Percentiles rank a stretch among this genome's conserved stretches.
Evolutionary conservation across 2,329 filamentous ascomycete genomes (phyloP).

Genomic region (Trichophyton simii): DNA sequence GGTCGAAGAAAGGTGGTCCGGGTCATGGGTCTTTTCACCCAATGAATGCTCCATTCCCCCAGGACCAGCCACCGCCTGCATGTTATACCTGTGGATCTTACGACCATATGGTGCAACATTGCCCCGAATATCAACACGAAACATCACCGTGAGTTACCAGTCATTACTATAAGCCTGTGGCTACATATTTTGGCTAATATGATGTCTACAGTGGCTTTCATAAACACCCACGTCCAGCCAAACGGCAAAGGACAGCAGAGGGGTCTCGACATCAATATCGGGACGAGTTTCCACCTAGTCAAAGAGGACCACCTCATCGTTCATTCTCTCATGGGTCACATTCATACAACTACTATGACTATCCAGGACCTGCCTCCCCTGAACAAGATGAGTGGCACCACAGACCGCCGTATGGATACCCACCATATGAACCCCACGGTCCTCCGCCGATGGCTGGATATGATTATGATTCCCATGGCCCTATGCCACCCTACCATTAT

Average conservation of each 20-base stretch:
- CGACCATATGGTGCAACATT: slow-evolving; percentile 25
- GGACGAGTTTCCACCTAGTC: slow-evolving; percentile 13
- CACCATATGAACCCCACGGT: slow-evolving; percentile 15
- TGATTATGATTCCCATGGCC: slow-evolving; percentile 7
- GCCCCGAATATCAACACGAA: slow-evolving; percentile 22
- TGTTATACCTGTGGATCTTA: slow-evolving; percentile 26
- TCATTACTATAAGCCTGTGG: not conserved
- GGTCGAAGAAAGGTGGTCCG: slow-evolving; percentile 14
- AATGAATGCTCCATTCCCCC: slow-evolving; percentile 5
- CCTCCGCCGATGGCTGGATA: slow-evolving; percentile 14
- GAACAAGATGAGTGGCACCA: slow-evolving; percentile 16
- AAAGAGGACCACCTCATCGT: slow-evolving; percentile 14
- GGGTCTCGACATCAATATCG: slow-evolving; percentile 7
- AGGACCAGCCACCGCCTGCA: slow-evolving; percentile 13
- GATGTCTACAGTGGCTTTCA: slow-evolving; percentile 11
- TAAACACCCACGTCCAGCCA: slow-evolving; percentile 16
- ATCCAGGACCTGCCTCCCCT: slow-evolving; percentile 10
- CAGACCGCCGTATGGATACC: slow-evolving; percentile 15
- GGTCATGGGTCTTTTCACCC: slow-evolving; percentile 6
- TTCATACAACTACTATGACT: slow-evolving; percentile 14
- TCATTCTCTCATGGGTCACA: slow-evolving; percentile 15
- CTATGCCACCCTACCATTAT: slow-evolving; percentile 8
- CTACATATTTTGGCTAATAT: not conserved
- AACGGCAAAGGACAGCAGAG: slow-evolving; percentile 18
- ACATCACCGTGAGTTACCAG: slow-evolving; percentile 21